phyloP scores from a whole-genome alignment of 179 eudicot genomes.

The Drosera spatulata region DNA sequence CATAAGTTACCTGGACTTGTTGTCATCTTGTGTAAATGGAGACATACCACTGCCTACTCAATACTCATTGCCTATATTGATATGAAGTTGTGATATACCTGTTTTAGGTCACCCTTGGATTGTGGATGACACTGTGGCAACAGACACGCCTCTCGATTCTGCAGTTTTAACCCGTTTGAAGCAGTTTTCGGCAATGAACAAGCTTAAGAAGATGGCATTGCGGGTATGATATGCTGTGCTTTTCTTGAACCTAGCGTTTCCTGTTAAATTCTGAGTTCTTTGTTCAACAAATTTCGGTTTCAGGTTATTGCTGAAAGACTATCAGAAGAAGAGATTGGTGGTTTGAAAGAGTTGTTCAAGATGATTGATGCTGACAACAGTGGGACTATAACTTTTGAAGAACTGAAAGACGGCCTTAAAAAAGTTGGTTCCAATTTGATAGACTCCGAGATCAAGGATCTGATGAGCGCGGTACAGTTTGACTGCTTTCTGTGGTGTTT shows the following conservation, averaged over 20 bases:
- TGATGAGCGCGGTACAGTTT: constrained; percentile 72
- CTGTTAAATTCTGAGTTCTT: too few relatives aligned
- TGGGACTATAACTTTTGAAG: constrained; percentile 83
- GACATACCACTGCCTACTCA: background rate
- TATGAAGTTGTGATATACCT: constrained; percentile 1
- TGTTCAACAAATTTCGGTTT: too few relatives aligned
- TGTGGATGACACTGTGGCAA: constrained; percentile 79
- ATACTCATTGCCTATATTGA: background rate
- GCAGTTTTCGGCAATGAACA: constrained; percentile 91
- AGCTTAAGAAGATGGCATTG: too few relatives aligned
- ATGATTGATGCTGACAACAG: too few relatives aligned
- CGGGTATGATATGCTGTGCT: too few relatives aligned
- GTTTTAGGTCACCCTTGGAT: constrained; percentile 90
- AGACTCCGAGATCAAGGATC: constrained; percentile 79
- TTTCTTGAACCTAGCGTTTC: too few relatives aligned
- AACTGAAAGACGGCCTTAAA: constrained; percentile 64
- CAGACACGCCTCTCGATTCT: constrained; percentile 82
- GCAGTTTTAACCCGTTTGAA: constrained; percentile 81
- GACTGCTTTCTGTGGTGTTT: background rate
- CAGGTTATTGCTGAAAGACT: constrained; percentile 98
- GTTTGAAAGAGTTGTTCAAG: too few relatives aligned
- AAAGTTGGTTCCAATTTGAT: constrained; percentile 73
- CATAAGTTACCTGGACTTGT: background rate
- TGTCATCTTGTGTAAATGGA: background rate
- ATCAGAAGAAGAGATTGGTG: constrained; percentile 97